A percentile compares a stretch with the other conserved stretches of the same genome.
phyloP scores from a whole-genome alignment of 1,284 basidiomycete species.

The Fomitopsis pinicola region DNA sequence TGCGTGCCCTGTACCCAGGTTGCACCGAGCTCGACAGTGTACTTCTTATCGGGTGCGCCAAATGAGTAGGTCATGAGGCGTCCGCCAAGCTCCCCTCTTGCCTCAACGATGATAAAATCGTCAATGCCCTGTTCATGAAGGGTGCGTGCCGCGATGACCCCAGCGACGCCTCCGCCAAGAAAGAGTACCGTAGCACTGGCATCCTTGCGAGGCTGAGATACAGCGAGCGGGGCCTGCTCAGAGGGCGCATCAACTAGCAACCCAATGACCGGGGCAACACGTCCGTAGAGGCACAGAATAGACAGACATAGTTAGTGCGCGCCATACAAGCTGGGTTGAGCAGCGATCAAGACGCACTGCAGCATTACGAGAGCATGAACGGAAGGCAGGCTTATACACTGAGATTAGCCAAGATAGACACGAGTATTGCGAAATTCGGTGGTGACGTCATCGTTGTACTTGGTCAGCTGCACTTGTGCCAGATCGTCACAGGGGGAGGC shows the following conservation, averaged over 20 bases:
- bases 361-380: background rate
- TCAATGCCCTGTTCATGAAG: constrained; percentile 52
- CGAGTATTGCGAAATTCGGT: no score
- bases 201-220: constrained; percentile 10
- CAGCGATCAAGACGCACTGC: background rate
- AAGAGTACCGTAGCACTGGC: constrained; percentile 38
- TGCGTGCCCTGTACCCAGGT: constrained; percentile 74
- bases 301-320: background rate
- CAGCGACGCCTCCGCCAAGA: constrained; percentile 63
- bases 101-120: constrained; percentile 62
- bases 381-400: background rate
- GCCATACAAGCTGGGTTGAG: background rate
- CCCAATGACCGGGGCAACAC: background rate
- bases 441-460: constrained; percentile 44
- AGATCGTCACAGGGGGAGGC: constrained; percentile 47
- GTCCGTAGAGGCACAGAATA: background rate
- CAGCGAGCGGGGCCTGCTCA: background rate
- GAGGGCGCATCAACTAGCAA: background rate
- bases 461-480: constrained; percentile 76
- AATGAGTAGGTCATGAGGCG: constrained; percentile 48
- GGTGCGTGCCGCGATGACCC: constrained; percentile 61
- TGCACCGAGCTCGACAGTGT: constrained; percentile 56
- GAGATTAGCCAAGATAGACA: background rate
- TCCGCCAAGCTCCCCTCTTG: constrained; percentile 54
- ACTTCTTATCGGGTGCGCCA: constrained; percentile 32